phyloP scores from a whole-genome alignment of 805 yeast species.

The Yamadazyma sp. region DNA sequence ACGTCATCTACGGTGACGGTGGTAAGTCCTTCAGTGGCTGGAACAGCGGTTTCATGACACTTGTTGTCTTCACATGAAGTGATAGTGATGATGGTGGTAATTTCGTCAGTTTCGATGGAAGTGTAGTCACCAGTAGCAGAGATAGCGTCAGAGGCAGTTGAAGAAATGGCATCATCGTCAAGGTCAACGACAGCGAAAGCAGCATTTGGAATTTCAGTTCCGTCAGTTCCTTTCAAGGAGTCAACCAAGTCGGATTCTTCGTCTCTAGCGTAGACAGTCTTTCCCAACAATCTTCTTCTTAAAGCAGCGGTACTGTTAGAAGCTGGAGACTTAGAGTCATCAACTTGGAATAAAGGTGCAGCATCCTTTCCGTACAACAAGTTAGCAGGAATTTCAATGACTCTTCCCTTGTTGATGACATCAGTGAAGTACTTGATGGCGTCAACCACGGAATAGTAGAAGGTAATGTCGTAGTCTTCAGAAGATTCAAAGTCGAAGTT shows the following conservation, averaged over 20 bases:
- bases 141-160: conserved; percentile 17
- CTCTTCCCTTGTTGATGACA: conserved; percentile 32
- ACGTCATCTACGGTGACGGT: conserved; percentile 30
- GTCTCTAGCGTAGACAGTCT: conserved; percentile 29
- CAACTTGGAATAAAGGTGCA: conserved; percentile 31
- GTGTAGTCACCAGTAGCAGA: conserved; percentile 20
- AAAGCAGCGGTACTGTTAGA: conserved; percentile 41
- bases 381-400: conserved; percentile 33
- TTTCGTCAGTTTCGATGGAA: conserved; percentile 16
- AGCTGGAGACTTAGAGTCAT: conserved; percentile 24
- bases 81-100: conserved; percentile 35
- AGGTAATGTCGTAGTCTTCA: conserved; percentile 32
- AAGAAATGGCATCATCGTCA: conserved; percentile 6
- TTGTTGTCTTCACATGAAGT: conserved; percentile 36
- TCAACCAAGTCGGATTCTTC: conserved; percentile 28
- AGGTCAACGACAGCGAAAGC: conserved; percentile 19
- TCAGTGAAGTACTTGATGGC: conserved; percentile 32
- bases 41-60: conserved; percentile 24
- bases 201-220: conserved; percentile 20
- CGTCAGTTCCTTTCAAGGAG: conserved; percentile 20
- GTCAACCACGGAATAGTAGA: conserved; percentile 31
- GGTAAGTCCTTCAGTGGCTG: conserved; percentile 27
- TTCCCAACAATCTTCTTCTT: conserved; percentile 37
- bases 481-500: conserved; percentile 25
- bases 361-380: conserved; percentile 24